Evolutionary conservation across 2,329 filamentous ascomycete species (phyloP), one percentile per base, ranked within the genome.

Genomic region (Pseudocercospora eumusae): DNA sequence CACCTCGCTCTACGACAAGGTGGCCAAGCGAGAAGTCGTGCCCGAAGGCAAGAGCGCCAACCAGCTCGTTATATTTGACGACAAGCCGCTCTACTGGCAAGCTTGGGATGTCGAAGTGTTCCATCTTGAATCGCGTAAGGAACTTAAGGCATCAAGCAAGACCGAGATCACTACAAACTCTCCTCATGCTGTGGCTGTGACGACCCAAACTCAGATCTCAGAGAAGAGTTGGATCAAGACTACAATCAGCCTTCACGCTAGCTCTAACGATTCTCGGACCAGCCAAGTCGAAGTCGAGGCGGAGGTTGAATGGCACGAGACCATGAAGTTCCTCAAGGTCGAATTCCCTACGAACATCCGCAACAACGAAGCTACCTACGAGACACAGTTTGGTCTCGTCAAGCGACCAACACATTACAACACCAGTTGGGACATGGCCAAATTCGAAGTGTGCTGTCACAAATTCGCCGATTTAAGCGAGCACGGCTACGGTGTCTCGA

Each of bases 101-200:
- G 93, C 92, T 2, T 96, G 93, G 93, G 93, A 99, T 75, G 93
- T 98, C 5, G 95, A 99, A 77, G 93, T 98, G 27, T 99, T 89
- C 79, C 95, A 99, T 71, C 84, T 98, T 25, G 87, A 96, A 59
- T 95, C 92, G 1, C 87, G 92, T 60, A 85, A 90, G 74, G 90
- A 93, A 74, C 82, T 99, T 13, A 74, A 83, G 5, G 62, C 74
- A 13, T 84, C 87, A 18, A 83, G 85, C 65, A 82, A 86, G 68
- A 92, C 91, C 11, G 83, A 81, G 65, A 88, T 98, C 60, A 80
- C 85, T 40, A 91, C 95, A 71, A 79, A 84, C 59, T 88, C 88
- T 63, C 81, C 88, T 0, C 88, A 96, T 75, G 86, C 88, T 60
- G 92, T 93, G 53, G 93, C 91, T 64, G 83, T 99, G 50, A 83